A percentile compares a stretch with the other conserved stretches of the same genome.
These are phyloP conservation scores for Lumnitzera littorea DNA, from an alignment of 345 rosid genomes.

Conservation along the genomic window DNA sequence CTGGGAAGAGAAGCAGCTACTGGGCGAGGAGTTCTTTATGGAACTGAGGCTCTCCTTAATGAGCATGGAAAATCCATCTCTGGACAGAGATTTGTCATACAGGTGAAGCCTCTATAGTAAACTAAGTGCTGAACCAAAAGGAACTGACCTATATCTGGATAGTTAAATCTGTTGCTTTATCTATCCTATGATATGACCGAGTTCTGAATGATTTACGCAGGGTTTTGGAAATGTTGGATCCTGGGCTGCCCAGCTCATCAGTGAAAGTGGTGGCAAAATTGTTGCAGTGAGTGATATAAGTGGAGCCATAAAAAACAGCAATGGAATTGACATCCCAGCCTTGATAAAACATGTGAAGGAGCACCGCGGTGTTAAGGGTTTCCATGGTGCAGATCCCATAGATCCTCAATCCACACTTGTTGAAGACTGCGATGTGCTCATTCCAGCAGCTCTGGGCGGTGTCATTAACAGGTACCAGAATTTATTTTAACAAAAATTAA, in stretches of 20 bases:
- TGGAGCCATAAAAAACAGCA: slow-evolving; percentile 80
- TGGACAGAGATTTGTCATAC: slow-evolving; percentile 76
- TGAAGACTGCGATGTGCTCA: slow-evolving; percentile 80
- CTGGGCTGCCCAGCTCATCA: slow-evolving; percentile 86
- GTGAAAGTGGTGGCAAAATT: slow-evolving; percentile 68
- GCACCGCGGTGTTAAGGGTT: slow-evolving; percentile 70
- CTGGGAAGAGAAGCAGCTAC: slow-evolving; percentile 97
- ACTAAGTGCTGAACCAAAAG: not conserved
- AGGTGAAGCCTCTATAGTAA: slow-evolving; percentile 30
- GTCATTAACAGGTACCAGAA: slow-evolving; percentile 66
- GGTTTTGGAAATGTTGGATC: slow-evolving; percentile 98
- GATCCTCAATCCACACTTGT: slow-evolving; percentile 56
- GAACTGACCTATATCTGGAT: too few species aligned
- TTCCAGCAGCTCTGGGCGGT: slow-evolving; percentile 95
- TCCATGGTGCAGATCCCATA: slow-evolving; percentile 49
- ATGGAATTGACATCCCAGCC: slow-evolving; percentile 58
- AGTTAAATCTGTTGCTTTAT: not conserved
- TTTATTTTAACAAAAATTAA: too few species aligned
- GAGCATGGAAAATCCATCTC: slow-evolving; percentile 70
- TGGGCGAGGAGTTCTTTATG: slow-evolving; percentile 92
- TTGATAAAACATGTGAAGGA: slow-evolving; percentile 56
- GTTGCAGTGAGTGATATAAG: slow-evolving; percentile 79
- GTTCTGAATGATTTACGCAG: slow-evolving; percentile 20
- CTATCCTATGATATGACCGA: not conserved
- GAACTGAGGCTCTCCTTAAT: slow-evolving; percentile 84